Conservation (phyloP, 768 basidiomycete genomes). For the Melanogaster broomeanus region DNA sequence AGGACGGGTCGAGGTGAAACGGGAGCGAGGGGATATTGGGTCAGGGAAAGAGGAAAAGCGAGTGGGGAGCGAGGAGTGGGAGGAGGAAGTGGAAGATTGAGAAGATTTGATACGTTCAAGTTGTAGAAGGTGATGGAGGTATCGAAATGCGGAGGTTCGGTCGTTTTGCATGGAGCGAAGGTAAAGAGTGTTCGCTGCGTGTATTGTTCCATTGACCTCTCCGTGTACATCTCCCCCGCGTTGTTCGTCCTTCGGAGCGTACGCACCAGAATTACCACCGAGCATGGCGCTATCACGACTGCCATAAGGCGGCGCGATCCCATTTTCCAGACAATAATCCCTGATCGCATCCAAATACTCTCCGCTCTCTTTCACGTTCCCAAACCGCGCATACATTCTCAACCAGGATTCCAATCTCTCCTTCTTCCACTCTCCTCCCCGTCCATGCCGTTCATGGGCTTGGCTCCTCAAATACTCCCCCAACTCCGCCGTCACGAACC, state of each 20-base stretch:
- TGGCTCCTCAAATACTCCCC: slow-evolving; percentile 43
- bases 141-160: slow-evolving; percentile 46
- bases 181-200: slow-evolving; percentile 44
- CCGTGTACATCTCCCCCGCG: not conserved
- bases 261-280: not conserved
- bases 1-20: not conserved
- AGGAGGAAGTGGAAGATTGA: slow-evolving; percentile 3
- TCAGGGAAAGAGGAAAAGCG: not conserved
- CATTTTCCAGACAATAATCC: slow-evolving; percentile 18
- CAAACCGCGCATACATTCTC: slow-evolving; percentile 19
- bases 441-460: not conserved
- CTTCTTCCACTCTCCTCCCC: slow-evolving; percentile 1
- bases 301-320: slow-evolving; percentile 22
- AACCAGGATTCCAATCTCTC: slow-evolving; percentile 15
- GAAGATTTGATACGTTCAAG: slow-evolving; percentile 20
- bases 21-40: not conserved
- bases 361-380: slow-evolving; percentile 40
- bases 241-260: too few relatives aligned
- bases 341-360: slow-evolving; percentile 44
- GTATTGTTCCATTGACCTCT: slow-evolving; percentile 20
- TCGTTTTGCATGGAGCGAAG: slow-evolving; percentile 43
- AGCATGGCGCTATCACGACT: not conserved
- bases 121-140: slow-evolving; percentile 42
- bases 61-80: not conserved
- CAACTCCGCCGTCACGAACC: slow-evolving; percentile 52